phyloP scores from a whole-genome alignment of 2,329 filamentous ascomycete genomes.

The Neonectria sp. region DNA sequence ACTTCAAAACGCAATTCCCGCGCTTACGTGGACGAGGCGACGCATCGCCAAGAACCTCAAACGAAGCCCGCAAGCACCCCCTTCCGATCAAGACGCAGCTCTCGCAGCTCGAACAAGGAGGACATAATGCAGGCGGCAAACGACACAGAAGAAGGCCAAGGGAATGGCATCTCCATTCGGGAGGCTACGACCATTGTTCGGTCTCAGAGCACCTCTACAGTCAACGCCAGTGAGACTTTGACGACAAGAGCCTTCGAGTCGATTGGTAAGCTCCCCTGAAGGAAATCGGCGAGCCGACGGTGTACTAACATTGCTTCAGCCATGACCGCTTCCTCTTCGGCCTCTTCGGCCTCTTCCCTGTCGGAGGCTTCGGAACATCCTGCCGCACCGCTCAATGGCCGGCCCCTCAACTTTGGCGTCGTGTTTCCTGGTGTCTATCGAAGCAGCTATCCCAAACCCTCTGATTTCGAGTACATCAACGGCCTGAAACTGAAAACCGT shows the following conservation, averaged over 20 bases:
- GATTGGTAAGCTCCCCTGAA: slow-evolving; percentile 30
- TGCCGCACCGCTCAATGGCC: slow-evolving; percentile 45
- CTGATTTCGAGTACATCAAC: slow-evolving; percentile 80
- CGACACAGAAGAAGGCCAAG: slow-evolving; percentile 47
- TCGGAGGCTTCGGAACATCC: slow-evolving; percentile 37
- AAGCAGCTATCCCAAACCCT: slow-evolving; percentile 82
- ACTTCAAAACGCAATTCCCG: slow-evolving; percentile 44
- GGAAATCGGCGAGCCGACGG: background rate
- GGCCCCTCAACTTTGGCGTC: slow-evolving; percentile 81
- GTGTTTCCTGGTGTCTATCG: slow-evolving; percentile 84
- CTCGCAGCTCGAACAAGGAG: slow-evolving; percentile 49
- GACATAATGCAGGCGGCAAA: slow-evolving; percentile 39
- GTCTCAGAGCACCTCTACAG: slow-evolving; percentile 35
- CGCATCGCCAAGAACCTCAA: slow-evolving; percentile 29
- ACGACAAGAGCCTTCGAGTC: slow-evolving; percentile 37
- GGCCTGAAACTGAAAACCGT: slow-evolving; percentile 83
- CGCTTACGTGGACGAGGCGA: slow-evolving; percentile 39
- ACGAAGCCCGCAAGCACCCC: slow-evolving; percentile 36
- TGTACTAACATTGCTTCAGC: slow-evolving; percentile 35
- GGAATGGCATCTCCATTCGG: slow-evolving; percentile 24
- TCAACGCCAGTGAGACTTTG: slow-evolving; percentile 33
- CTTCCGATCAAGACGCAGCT: slow-evolving; percentile 49
- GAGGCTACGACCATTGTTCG: slow-evolving; percentile 36
- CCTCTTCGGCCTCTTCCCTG: slow-evolving; percentile 24
- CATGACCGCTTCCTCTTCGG: slow-evolving; percentile 35